Evolutionary conservation across 768 basidiomycete species (phyloP), one percentile per base, ranked within the genome.

Genomic region (Tulasnella sp.): DNA sequence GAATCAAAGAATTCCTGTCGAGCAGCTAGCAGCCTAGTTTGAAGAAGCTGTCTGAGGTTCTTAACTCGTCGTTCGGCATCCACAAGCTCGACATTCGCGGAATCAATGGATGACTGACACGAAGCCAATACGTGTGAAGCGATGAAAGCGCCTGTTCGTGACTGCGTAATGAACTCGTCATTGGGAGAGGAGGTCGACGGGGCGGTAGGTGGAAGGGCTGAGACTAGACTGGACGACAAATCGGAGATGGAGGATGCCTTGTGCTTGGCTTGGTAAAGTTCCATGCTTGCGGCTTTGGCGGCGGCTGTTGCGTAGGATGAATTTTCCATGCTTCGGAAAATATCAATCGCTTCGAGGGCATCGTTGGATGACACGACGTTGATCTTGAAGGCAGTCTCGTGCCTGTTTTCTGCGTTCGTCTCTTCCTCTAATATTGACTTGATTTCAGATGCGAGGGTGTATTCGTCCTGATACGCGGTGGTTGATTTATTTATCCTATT

Each of bases 331-430:
- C 46, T 72, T 23, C 77, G 61, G 69, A 77, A 77, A 20, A 77
- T 77, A 16, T 77, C 77, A 11, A 77, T 29, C 3, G 77, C 61
- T n/a, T 77, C 77, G 18, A 77, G 44, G 4, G 77, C 77, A 15
- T 70, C 69, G n/a, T 69, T 72, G 29, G 77, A 77, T 11, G 77
- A 77, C n/a, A 44, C 77, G 6, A 26, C 42, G 42, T 0, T n/a
- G 70, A 72, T 71, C 3, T 72, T 39, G 15, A 77, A 39, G 35
- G 70, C 46, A 9, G 32, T 23, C 26, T 61, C 40, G 5, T 57
- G 39, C 10, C 69, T 42, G 42, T 37, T 42, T 39, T 40, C 37
- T 11, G 74, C 20, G 39, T 70, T 48, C n/a, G 75, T 48, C 7
- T 74, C 51, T 26, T 74, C 73, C 7, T 67, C 61, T 13, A 51